phyloP scores from a whole-genome alignment of 2,329 filamentous ascomycete genomes.

The Pochonia chlamydosporia region DNA sequence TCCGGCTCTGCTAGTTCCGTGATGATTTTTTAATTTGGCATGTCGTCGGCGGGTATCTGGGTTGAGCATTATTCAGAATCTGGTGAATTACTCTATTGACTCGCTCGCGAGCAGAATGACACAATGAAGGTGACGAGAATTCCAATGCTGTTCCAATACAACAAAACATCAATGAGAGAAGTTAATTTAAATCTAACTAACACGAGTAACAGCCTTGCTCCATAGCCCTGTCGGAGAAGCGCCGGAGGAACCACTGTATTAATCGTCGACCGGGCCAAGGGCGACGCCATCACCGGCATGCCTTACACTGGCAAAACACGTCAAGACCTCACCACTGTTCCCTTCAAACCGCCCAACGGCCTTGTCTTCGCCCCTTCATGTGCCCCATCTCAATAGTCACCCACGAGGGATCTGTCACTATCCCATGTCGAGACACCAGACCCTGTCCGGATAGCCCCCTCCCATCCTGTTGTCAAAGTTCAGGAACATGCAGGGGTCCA shows the following conservation, averaged over 20 bases:
- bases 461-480: not conserved
- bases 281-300: constrained; percentile 4
- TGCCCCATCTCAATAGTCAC: not conserved
- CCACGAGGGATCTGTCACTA: not conserved
- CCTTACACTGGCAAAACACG: constrained; percentile 2
- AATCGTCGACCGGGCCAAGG: not conserved
- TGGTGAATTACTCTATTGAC: too few relatives aligned
- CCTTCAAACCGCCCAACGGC: not conserved
- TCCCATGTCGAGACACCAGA: not conserved
- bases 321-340: not conserved
- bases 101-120: too few relatives aligned
- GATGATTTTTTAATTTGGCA: too few relatives aligned
- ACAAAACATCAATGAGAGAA: not conserved
- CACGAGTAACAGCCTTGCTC: too few relatives aligned
- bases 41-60: too few relatives aligned
- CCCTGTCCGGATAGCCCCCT: not conserved
- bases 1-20: too few relatives aligned
- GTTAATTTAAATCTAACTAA: too few relatives aligned
- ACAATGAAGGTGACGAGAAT: too few relatives aligned
- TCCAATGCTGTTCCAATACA: not conserved
- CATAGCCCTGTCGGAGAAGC: too few relatives aligned
- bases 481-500: not conserved
- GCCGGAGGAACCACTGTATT: not conserved
- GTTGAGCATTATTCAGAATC: too few relatives aligned
- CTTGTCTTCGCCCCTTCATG: not conserved